Evolutionary conservation across 345 rosid species (phyloP).

Genomic region (Citrus unshiu): DNA sequence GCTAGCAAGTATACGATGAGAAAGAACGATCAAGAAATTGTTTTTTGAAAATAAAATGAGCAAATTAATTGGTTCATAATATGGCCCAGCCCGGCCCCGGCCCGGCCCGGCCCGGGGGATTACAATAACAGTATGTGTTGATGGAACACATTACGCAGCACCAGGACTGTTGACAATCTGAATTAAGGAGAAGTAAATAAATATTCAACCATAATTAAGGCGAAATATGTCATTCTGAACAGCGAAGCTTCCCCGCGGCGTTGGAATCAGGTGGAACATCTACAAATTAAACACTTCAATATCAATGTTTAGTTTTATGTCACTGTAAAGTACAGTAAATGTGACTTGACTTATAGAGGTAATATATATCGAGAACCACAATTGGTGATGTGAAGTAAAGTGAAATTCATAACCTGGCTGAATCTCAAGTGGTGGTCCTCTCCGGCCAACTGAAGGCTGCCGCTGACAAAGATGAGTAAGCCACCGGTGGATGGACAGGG

Average conservation of each 20-base stretch:
- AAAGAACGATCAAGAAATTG: no score
- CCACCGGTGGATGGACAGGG: slow-evolving; percentile 56
- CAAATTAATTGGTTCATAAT: no score
- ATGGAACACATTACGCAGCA: not conserved
- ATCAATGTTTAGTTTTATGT: not conserved
- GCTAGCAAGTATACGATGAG: no score
- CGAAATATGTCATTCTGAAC: slow-evolving; percentile 88
- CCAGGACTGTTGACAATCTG: not conserved
- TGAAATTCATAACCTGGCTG: slow-evolving; percentile 58
- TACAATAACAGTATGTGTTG: not conserved
- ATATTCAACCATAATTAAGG: slow-evolving; percentile 60
- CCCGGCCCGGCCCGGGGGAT: no score
- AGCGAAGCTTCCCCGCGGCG: slow-evolving; percentile 50
- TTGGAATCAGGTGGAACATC: slow-evolving; percentile 75
- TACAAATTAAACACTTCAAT: slow-evolving; percentile 22
- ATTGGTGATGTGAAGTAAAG: no score
- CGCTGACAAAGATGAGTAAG: slow-evolving; percentile 73
- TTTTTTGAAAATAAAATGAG: no score
- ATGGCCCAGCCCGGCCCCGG: no score
- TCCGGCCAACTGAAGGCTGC: slow-evolving; percentile 62
- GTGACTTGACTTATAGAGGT: no score
- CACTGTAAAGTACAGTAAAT: not conserved
- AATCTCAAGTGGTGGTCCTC: slow-evolving; percentile 70
- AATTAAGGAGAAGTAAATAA: not conserved
- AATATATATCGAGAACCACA: no score